These are phyloP conservation scores for Ophiostoma sp. DNA, from an alignment of 2,329 filamentous ascomycete genomes.

Conservation along the genomic window DNA sequence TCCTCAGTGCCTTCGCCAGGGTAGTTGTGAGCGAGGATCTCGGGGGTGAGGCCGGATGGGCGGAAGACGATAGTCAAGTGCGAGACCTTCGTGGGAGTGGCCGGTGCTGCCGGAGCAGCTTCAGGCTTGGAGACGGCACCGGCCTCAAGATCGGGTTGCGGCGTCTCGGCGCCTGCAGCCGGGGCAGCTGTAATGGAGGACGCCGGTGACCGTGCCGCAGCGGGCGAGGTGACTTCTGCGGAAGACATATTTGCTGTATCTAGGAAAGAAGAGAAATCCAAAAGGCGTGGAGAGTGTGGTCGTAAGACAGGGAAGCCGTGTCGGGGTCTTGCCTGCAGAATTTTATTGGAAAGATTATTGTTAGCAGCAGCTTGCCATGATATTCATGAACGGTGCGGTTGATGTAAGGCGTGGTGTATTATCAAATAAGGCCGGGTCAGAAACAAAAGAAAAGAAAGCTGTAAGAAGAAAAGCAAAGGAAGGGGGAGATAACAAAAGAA, in stretches of 20 bases:
- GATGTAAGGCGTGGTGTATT: background rate
- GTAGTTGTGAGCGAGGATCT: conserved; percentile 58
- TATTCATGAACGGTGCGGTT: background rate
- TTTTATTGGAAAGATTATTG: background rate
- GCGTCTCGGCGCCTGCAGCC: background rate
- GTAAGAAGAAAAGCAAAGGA: background rate
- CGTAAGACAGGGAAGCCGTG: background rate
- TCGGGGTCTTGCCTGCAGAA: background rate
- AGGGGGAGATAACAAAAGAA: background rate
- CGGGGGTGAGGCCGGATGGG: conserved; percentile 58
- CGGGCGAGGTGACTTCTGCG: background rate
- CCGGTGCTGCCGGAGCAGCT: conserved; percentile 10
- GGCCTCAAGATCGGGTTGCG: conserved; percentile 21
- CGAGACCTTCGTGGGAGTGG: conserved; percentile 34
- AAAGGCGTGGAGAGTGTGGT: background rate
- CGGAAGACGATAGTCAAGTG: conserved; percentile 58
- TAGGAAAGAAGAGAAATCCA: background rate
- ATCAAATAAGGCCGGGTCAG: background rate
- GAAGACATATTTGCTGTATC: background rate
- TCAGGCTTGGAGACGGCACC: background rate
- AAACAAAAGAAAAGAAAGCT: background rate
- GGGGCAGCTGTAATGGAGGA: conserved; percentile 14
- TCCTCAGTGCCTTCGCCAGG: conserved; percentile 63
- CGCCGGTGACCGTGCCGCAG: background rate
- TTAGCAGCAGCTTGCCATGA: background rate